Percentiles rank a stretch among this genome's conserved stretches.
Conservation (phyloP, 192 early-diverging fungal genomes). For the Gamsiella multidivaricata region DNA sequence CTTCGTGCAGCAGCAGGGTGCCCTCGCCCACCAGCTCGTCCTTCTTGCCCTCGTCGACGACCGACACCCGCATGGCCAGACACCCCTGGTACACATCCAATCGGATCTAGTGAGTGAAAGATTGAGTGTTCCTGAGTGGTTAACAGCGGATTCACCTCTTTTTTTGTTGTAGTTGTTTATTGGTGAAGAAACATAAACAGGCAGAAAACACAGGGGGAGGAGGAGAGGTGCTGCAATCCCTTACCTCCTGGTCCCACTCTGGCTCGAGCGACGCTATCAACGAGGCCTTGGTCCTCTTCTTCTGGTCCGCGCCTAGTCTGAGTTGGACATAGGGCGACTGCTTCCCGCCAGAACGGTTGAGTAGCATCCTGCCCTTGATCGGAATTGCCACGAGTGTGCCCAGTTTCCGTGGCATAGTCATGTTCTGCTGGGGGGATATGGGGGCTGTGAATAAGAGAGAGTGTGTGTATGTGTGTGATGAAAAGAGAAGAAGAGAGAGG, state of each 20-base stretch:
- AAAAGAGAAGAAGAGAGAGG: no score
- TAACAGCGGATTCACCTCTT: no score
- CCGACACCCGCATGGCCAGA: slow-evolving; percentile 29
- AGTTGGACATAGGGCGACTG: slow-evolving; percentile 52
- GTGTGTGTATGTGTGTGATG: background rate
- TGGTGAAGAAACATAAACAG: no score
- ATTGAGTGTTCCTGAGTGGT: background rate
- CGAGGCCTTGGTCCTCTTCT: slow-evolving; percentile 48
- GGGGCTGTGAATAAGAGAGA: background rate
- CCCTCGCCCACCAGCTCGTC: slow-evolving; percentile 48
- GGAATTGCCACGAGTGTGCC: slow-evolving; percentile 47
- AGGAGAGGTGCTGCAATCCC: background rate
- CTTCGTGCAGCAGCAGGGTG: slow-evolving; percentile 37
- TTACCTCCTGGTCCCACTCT: slow-evolving; percentile 55
- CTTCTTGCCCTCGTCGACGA: slow-evolving; percentile 42
- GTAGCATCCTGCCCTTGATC: slow-evolving; percentile 45
- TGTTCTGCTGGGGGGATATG: background rate
- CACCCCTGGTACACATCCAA: slow-evolving; percentile 42
- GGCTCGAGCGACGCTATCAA: slow-evolving; percentile 49
- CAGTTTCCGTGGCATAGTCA: slow-evolving; percentile 27
- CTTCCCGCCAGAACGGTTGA: slow-evolving; percentile 34
- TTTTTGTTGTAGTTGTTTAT: no score
- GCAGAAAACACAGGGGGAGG: background rate
- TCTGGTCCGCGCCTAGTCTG: slow-evolving; percentile 23
- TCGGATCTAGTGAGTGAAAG: slow-evolving; percentile 13